phyloP scores from a whole-genome alignment of 2,329 filamentous ascomycete genomes.

The Verticillium nubilum region DNA sequence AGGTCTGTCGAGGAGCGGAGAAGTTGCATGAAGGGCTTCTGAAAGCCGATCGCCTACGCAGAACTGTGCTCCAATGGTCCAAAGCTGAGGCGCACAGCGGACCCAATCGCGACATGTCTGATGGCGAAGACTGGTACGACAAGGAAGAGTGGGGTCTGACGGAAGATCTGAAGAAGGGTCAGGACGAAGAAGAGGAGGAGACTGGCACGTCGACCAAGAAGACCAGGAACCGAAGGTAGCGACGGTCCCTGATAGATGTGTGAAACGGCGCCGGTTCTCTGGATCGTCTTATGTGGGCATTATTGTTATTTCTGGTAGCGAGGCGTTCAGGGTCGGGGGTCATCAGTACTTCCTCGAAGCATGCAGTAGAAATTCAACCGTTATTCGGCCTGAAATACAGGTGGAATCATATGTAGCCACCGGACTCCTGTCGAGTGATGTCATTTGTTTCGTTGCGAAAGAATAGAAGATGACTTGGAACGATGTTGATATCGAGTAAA shows the following conservation, averaged over 20 bases:
- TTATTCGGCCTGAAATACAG: neutral
- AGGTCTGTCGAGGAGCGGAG: slow-evolving; percentile 66
- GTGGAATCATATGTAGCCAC: neutral
- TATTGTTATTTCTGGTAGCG: neutral
- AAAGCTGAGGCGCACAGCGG: slow-evolving; percentile 72
- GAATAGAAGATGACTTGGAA: too few relatives aligned
- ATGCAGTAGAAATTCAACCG: neutral
- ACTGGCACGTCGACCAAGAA: slow-evolving; percentile 50
- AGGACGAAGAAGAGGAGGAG: slow-evolving; percentile 79
- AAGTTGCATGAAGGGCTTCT: slow-evolving; percentile 66
- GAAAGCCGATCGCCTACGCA: slow-evolving; percentile 65
- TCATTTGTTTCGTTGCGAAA: too few relatives aligned
- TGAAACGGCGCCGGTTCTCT: neutral
- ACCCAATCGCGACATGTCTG: slow-evolving; percentile 67
- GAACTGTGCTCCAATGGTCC: slow-evolving; percentile 67
- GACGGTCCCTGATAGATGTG: neutral
- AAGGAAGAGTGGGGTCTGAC: slow-evolving; percentile 71
- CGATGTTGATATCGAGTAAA: too few relatives aligned
- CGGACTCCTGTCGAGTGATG: too few relatives aligned
- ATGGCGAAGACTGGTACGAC: slow-evolving; percentile 88
- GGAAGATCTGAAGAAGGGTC: slow-evolving; percentile 73
- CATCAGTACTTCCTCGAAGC: neutral
- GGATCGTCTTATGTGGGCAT: neutral
- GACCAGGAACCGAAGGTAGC: slow-evolving; percentile 50
- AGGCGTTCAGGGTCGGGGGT: neutral